A percentile compares a stretch with the other conserved stretches of the same genome.
phyloP scores from a whole-genome alignment of 2,329 filamentous ascomycete genomes.

The Monilinia vaccinii-corymbosi region DNA sequence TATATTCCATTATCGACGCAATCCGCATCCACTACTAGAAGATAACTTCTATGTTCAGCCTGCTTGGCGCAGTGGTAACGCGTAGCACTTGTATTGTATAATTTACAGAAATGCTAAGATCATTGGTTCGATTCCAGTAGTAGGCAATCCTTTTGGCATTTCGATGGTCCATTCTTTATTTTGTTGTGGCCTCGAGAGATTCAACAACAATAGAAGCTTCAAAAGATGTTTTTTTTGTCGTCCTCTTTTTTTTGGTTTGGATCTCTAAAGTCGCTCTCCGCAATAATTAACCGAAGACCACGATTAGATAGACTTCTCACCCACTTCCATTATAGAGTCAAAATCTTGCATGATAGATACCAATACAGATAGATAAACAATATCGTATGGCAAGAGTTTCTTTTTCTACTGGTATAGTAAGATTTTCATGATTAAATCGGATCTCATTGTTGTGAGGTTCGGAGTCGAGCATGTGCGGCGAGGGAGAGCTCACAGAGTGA shows the following conservation, averaged over 20 bases:
- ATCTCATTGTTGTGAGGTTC: too few relatives aligned
- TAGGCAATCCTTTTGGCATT: background rate
- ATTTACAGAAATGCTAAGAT: background rate
- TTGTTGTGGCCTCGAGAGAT: background rate
- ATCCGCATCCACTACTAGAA: background rate
- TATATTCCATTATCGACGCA: rapidly evolving
- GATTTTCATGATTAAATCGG: too few relatives aligned
- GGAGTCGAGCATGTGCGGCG: too few relatives aligned
- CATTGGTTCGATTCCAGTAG: conserved; percentile 9
- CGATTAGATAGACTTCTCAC: background rate
- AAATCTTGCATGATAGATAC: background rate
- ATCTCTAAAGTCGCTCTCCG: background rate
- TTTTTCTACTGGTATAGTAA: too few relatives aligned
- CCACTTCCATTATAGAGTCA: background rate
- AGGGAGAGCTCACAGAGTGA: too few relatives aligned
- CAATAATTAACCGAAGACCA: background rate
- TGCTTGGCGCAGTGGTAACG: conserved; percentile 8
- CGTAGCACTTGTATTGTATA: conserved; percentile 1
- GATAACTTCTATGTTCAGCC: background rate
- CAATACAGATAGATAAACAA: background rate
- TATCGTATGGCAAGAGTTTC: too few relatives aligned
- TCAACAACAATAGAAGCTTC: background rate
- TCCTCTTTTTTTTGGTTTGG: background rate
- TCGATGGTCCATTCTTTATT: background rate
- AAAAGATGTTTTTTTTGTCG: background rate